Evolutionary conservation across 441 rosid species (phyloP), one percentile per base, ranked within the genome.

Genomic region (Pelargonium fulgidum): DNA sequence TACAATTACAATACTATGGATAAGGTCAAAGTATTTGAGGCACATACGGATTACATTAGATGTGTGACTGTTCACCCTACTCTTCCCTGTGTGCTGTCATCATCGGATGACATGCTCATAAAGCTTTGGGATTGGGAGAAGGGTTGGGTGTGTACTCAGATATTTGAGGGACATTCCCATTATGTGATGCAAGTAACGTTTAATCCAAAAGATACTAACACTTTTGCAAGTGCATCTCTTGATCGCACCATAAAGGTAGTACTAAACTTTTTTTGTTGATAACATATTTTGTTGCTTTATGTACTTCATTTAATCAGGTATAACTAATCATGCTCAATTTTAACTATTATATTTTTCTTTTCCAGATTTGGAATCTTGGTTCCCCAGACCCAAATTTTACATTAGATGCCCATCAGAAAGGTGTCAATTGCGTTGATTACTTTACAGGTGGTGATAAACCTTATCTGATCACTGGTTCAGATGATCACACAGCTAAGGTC

Each of bases 91-190:
- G 86, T 90, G 81, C 77, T 92, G 66, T 90, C 98, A 66, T 85
- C 92, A 24, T 89, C 97, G 22, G 96, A 90, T 81, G 97, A 92
- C 79, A 89, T 68, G 90, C 89, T 86, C 63, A 89, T 92, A 72
- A 93, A 90, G 81, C 85, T 89, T 70, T 93, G 97, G 98, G 92
- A 93, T 68, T 93, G 98, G 98, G 98, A 93, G 72, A 89, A 89
- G 79, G 91, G 85, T 65, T 93, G 98, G 98, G 79, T 79, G 20
- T 93, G 97, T 76, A 81, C 87, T 75, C 90, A 84, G 73, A 83
- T 80, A 64, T 93, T 89, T 73, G 90, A 90, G 75, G 98, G 91
- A 7, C 98, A 93, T 72, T 85, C 92, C 13, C 92, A 90, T 82
- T 89, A 90, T 83, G 98, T 90, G 47, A 92, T 90, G 97, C 97